phyloP scores from a whole-genome alignment of 352 stramenopile species.

The Phytophthora cajani region DNA sequence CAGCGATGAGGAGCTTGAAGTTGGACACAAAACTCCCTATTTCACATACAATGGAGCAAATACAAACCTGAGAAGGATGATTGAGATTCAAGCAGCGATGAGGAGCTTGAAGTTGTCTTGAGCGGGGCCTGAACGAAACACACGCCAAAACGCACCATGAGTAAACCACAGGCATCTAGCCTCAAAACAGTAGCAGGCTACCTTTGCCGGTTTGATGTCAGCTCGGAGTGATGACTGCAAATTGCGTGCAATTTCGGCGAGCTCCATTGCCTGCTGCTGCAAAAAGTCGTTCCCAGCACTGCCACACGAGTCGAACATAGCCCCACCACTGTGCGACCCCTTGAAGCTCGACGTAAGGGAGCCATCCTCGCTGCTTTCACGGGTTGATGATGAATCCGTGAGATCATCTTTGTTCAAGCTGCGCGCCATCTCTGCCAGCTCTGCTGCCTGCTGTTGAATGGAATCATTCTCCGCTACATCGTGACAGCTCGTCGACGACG shows the following conservation, averaged over 20 bases:
- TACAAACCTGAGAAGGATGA: slow-evolving; percentile 38
- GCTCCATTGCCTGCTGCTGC: slow-evolving; percentile 68
- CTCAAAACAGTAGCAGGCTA: not conserved
- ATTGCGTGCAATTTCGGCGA: slow-evolving; percentile 68
- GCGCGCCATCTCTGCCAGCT: slow-evolving; percentile 48
- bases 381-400: slow-evolving; percentile 39
- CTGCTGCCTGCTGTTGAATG: slow-evolving; percentile 46
- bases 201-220: slow-evolving; percentile 31
- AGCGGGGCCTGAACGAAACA: slow-evolving; percentile 15
- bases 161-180: not conserved
- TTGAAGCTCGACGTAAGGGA: slow-evolving; percentile 39
- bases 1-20: slow-evolving; percentile 46
- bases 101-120: slow-evolving; percentile 44
- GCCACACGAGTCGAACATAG: slow-evolving; percentile 24
- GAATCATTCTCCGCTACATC: slow-evolving; percentile 40
- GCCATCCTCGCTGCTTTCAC: slow-evolving; percentile 41
- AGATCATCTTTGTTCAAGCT: slow-evolving; percentile 46
- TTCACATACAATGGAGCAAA: not conserved
- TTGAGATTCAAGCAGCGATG: slow-evolving; percentile 33
- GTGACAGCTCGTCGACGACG: slow-evolving; percentile 13
- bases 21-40: slow-evolving; percentile 5
- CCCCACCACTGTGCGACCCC: slow-evolving; percentile 23
- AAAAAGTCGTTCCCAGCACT: slow-evolving; percentile 49
- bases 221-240: slow-evolving; percentile 60
- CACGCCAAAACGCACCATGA: slow-evolving; percentile 1